Percentiles rank a stretch among this genome's conserved stretches.
Conservation (phyloP, 257 asterid genomes). For the Rubia yunnanensis region DNA sequence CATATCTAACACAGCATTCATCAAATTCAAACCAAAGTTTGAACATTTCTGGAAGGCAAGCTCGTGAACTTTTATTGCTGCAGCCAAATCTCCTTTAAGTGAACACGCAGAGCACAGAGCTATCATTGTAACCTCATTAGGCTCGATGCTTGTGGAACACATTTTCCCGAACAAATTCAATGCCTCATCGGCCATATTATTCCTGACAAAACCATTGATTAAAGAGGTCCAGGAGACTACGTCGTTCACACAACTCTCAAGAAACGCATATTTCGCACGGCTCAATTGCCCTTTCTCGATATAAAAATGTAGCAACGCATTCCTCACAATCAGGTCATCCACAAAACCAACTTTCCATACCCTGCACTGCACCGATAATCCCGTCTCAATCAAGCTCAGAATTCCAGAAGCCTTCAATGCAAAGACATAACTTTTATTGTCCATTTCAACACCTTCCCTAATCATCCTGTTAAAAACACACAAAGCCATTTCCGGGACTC, state of each 20-base stretch:
- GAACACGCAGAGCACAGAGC: conserved; percentile 60
- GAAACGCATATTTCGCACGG: conserved; percentile 37
- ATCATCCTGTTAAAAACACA: conserved; percentile 50
- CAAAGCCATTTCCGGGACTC: conserved; percentile 35
- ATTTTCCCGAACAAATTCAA: conserved; percentile 53
- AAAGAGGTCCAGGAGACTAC: conserved; percentile 83
- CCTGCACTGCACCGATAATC: conserved; percentile 48
- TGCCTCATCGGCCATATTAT: conserved; percentile 51
- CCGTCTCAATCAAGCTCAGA: conserved; percentile 31
- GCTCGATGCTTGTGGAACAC: conserved; percentile 43
- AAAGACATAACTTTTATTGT: conserved; percentile 57
- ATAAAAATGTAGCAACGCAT: conserved; percentile 60
- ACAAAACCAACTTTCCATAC: conserved; percentile 56
- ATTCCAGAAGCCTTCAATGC: conserved; percentile 52
- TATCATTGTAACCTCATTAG: conserved; percentile 69
- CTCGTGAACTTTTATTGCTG: conserved; percentile 37
- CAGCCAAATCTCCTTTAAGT: conserved; percentile 47
- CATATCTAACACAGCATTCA: conserved; percentile 72
- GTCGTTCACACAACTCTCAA: conserved; percentile 46
- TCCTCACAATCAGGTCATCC: conserved; percentile 49
- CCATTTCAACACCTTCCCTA: conserved; percentile 45
- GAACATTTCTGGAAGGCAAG: conserved; percentile 31
- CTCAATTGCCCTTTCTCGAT: conserved; percentile 33
- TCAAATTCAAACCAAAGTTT: conserved; percentile 39
- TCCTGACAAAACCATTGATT: conserved; percentile 55